Evolutionary conservation across 2,329 filamentous ascomycete genomes (phyloP).

Genomic region (Lecanicillium sp.): DNA sequence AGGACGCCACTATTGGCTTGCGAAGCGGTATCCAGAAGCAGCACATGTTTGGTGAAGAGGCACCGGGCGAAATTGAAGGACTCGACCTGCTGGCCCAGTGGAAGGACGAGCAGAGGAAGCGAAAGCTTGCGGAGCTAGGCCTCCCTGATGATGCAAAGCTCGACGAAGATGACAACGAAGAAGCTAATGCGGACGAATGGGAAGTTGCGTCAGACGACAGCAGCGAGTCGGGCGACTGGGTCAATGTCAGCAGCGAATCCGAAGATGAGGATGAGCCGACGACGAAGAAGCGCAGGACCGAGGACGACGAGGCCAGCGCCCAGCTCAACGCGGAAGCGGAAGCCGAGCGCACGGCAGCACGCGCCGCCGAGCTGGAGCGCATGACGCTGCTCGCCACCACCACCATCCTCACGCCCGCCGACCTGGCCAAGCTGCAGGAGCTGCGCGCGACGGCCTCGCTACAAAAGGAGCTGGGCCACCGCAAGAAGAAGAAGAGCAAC

Average conservation of each 20-base stretch:
- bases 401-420: constrained; percentile 88
- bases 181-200: constrained; percentile 53
- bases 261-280: constrained; percentile 67
- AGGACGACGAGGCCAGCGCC: constrained; percentile 22
- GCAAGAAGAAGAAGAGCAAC: constrained; percentile 30
- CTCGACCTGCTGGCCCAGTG: constrained; percentile 85
- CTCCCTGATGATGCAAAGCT: constrained; percentile 54
- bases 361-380: constrained; percentile 36
- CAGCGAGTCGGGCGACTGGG: constrained; percentile 80
- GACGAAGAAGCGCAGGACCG: constrained; percentile 35
- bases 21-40: constrained; percentile 68
- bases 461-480: constrained; percentile 49
- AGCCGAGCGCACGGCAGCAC: constrained; percentile 13
- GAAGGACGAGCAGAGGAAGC: constrained; percentile 82
- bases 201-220: constrained; percentile 54
- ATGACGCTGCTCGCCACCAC: constrained; percentile 80
- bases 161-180: constrained; percentile 53
- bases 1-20: constrained; percentile 79
- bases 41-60: constrained; percentile 75
- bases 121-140: constrained; percentile 62
- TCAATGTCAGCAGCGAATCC: constrained; percentile 69
- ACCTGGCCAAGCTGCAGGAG: constrained; percentile 90
- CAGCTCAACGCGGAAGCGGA: constrained; percentile 33
- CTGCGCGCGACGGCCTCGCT: constrained; percentile 69
- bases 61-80: constrained; percentile 77